A percentile compares a stretch with the other conserved stretches of the same genome.
Evolutionary conservation across 139 green algal species (phyloP).

Genomic region (Pseudopediastrum boryanum): DNA sequence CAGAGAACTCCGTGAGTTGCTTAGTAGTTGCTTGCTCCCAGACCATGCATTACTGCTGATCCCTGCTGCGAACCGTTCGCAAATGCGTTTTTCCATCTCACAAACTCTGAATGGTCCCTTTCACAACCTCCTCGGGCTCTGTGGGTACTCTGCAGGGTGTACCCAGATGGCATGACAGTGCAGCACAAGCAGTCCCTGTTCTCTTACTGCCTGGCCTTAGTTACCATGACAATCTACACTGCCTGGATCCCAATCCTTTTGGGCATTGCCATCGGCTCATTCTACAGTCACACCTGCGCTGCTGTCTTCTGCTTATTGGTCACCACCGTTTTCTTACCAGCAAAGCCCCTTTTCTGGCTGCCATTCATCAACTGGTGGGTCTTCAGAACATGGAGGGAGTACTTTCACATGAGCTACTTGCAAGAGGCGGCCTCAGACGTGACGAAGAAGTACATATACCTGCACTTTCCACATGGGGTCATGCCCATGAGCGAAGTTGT

Average conservation of each 20-base stretch:
- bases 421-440: conserved; percentile 32
- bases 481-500: conserved; percentile 47
- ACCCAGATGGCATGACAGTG: conserved; percentile 32
- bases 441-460: conserved; percentile 42
- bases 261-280: conserved; percentile 2
- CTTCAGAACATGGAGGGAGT: conserved; percentile 41
- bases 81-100: too few species aligned
- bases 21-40: too few species aligned
- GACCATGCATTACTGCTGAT: too few species aligned
- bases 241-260: conserved; percentile 43
- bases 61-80: too few species aligned
- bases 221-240: conserved; percentile 37
- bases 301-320: background rate
- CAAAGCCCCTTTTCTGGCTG: conserved; percentile 31
- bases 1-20: too few species aligned
- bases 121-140: too few species aligned
- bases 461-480: conserved; percentile 31
- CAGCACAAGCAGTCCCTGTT: conserved; percentile 32
- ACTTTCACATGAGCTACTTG: conserved; percentile 25
- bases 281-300: background rate
- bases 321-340: conserved; percentile 17
- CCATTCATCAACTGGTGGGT: conserved; percentile 18
- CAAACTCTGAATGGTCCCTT: too few species aligned
- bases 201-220: conserved; percentile 16
- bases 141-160: conserved; percentile 40